phyloP scores from a whole-genome alignment of 495 filamentous ascomycete genomes.

The Lasiosphaeria miniovina region DNA sequence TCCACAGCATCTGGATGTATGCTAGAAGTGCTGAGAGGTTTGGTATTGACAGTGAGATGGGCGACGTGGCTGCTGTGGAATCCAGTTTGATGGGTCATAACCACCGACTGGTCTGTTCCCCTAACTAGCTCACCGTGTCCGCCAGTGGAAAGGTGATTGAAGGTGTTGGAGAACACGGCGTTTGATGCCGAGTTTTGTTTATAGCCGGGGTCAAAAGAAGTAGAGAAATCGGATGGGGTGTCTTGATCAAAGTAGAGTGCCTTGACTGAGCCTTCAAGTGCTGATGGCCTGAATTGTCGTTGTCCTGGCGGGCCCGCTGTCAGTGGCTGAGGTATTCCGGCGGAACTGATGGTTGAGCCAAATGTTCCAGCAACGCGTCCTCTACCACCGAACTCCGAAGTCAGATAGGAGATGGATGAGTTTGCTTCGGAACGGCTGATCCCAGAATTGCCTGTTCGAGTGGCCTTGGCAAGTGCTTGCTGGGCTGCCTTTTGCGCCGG shows the following conservation, averaged over 20 bases:
- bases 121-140: neutral
- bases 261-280: conserved; percentile 25
- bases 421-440: conserved; percentile 14
- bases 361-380: conserved; percentile 11
- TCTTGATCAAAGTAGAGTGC: neutral
- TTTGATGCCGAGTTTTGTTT: neutral
- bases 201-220: neutral
- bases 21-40: neutral
- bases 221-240: neutral
- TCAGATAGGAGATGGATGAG: conserved; percentile 7
- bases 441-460: conserved; percentile 20
- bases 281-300: conserved; percentile 34
- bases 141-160: neutral
- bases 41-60: neutral
- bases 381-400: conserved; percentile 5
- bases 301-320: conserved; percentile 48
- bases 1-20: neutral
- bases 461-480: conserved; percentile 33
- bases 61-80: neutral
- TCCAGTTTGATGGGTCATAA: neutral
- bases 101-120: neutral
- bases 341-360: conserved; percentile 18
- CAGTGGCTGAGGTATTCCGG: conserved; percentile 42
- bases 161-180: conserved; percentile 10
- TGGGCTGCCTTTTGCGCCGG: conserved; percentile 46